Percentiles rank a stretch among this genome's conserved stretches.
Conservation (phyloP, 495 filamentous ascomycete genomes). For the Neurospora intermedia region DNA sequence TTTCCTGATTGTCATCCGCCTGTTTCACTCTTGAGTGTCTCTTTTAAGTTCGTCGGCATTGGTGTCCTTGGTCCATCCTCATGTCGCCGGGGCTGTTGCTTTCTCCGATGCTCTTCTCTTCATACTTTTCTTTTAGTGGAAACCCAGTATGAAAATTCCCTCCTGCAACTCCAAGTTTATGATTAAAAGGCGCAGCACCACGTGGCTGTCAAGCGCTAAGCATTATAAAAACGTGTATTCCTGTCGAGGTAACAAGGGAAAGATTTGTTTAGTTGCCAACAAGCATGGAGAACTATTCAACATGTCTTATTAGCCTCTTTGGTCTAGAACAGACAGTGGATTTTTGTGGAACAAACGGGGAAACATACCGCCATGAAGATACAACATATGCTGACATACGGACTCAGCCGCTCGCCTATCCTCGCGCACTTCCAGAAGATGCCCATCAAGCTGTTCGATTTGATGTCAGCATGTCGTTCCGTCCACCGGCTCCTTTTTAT, state of each 20-base stretch:
- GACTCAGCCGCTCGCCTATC: constrained; percentile 86
- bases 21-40: background rate
- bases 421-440: constrained; percentile 96
- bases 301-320: background rate
- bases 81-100: background rate
- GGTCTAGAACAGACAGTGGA: background rate
- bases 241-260: background rate
- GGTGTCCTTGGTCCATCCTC: background rate
- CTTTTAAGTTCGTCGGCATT: background rate
- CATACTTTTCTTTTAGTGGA: background rate
- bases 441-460: constrained; percentile 54
- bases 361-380: constrained; percentile 75
- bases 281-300: constrained; percentile 5
- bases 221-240: background rate
- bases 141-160: background rate
- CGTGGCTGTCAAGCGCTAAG: background rate
- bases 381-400: constrained; percentile 93
- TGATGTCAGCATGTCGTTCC: constrained; percentile 1
- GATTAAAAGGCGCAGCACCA: background rate
- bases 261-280: constrained; percentile 7
- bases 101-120: background rate
- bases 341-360: background rate
- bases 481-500: background rate
- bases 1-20: background rate
- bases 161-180: background rate